phyloP scores from a whole-genome alignment of 1,284 basidiomycete genomes.

The Ustilago cynodontis region DNA sequence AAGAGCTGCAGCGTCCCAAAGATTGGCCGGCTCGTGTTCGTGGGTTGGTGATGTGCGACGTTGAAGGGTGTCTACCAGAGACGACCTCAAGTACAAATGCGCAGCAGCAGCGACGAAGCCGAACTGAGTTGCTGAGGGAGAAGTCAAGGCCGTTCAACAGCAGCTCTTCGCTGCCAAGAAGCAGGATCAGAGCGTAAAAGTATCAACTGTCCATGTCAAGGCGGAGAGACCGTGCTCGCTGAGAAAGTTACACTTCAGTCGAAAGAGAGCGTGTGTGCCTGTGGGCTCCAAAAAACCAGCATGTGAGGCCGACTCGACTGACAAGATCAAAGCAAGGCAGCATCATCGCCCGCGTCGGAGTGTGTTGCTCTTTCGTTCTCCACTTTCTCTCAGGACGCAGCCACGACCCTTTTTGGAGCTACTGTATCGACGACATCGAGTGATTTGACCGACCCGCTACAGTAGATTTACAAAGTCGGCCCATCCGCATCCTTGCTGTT shows the following conservation, averaged over 20 bases:
- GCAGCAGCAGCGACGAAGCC: not conserved
- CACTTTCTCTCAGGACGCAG: conserved; percentile 7
- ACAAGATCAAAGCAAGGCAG: not conserved
- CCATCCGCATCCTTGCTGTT: conserved; percentile 4
- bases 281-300: not conserved
- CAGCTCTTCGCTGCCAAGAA: not conserved
- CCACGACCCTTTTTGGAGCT: too few species aligned
- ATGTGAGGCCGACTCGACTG: not conserved
- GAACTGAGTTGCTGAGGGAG: too few species aligned
- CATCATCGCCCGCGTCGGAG: conserved; percentile 18
- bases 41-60: not conserved
- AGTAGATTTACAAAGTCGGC: not conserved
- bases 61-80: conserved; percentile 12
- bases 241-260: too few species aligned
- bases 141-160: not conserved
- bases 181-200: not conserved
- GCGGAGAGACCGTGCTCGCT: not conserved
- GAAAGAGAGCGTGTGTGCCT: too few species aligned
- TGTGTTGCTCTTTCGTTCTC: conserved; percentile 22
- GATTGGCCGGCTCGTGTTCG: not conserved
- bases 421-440: conserved; percentile 1
- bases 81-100: not conserved
- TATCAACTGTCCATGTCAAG: not conserved
- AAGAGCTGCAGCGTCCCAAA: not conserved
- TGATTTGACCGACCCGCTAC: not conserved